Evolutionary conservation across 306 rosid species (phyloP), one percentile per base, ranked within the genome.

Genomic region (Argentina anserina): DNA sequence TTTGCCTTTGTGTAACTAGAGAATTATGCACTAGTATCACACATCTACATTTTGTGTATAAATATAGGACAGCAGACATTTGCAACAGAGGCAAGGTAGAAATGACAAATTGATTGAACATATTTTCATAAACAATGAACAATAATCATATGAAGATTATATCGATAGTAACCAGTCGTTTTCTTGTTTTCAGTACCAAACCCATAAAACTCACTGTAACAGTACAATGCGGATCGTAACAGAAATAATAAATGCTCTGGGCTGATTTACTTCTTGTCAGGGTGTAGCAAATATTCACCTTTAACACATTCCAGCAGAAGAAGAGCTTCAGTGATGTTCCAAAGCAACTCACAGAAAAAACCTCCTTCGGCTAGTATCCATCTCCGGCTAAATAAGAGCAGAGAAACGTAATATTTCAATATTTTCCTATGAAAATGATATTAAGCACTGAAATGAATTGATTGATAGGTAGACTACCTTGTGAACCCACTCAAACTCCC

Each of bases 341-440:
- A 56, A 52, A 20, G 68, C 68, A 76, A 76, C 46, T 86, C 80
- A 94, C 63, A 94, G 83, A 88, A 94, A 94, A 80, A 94, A 94
- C 79, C 99, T 91, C 84, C 99, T 88, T 26, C 99, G 84, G 85
- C 99, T 91, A 3, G 97, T 94, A 83, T 94, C 99, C 97, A 94
- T 94, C 82, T 94, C 97, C 71, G 96, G 84, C 99, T 94, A 64
- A 65, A 47, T 65, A 79, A 28, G 39, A n/a, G 47, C n/a, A 80
- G 39, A 31, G 56, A 67, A 72, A 66, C 65, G 29, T n/a, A n/a
- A 62, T 23, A 1, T 56, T 29, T 40, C 12, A 72, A 45, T 15
- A 23, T 3, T 74, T 50, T 12, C 3, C 33, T 5, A 70, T 29
- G 36, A 69, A 31, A 61, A 37, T 25, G 64, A 37, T 2, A 80